Evolutionary conservation across 805 yeast species (phyloP).

Genomic region (Starmerella scarabaei): DNA sequence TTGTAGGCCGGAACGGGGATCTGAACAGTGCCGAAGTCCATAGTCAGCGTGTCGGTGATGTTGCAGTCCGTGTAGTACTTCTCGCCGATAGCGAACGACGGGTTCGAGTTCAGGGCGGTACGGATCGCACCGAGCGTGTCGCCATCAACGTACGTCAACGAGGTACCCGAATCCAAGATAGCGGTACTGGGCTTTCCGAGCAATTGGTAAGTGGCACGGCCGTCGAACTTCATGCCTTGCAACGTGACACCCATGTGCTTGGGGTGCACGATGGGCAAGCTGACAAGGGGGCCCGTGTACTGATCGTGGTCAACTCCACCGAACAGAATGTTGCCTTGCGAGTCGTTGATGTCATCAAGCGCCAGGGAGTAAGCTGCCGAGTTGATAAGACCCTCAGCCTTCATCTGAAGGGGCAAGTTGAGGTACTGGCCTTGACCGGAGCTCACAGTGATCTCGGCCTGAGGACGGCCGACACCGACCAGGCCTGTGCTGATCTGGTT

Average conservation of each 20-base stretch:
- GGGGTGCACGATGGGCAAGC: constrained; percentile 29
- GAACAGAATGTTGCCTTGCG: constrained; percentile 41
- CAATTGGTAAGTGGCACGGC: constrained; percentile 21
- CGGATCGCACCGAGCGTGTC: constrained; percentile 27
- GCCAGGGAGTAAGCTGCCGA: constrained; percentile 53
- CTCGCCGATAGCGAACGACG: constrained; percentile 27
- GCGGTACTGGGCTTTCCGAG: constrained; percentile 27
- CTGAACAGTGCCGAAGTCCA: constrained; percentile 25
- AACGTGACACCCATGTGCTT: constrained; percentile 26
- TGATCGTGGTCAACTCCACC: constrained; percentile 44
- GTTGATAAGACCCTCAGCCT: constrained; percentile 44
- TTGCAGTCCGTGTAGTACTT: constrained; percentile 30
- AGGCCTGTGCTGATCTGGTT: constrained; percentile 55
- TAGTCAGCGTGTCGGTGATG: constrained; percentile 22
- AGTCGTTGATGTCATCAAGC: constrained; percentile 33
- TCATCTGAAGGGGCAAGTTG: constrained; percentile 55
- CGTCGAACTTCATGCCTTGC: constrained; percentile 22
- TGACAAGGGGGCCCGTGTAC: constrained; percentile 33
- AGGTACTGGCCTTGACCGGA: constrained; percentile 32
- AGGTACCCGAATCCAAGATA: constrained; percentile 44
- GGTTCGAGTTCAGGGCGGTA: constrained; percentile 29
- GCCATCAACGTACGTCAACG: constrained; percentile 38
- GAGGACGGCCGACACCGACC: constrained; percentile 33
- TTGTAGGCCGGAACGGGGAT: constrained; percentile 26
- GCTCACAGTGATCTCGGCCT: constrained; percentile 37